Evolutionary conservation across 1,284 basidiomycete genomes (phyloP), one percentile per base, ranked within the genome.

Genomic region (Cystobasidium pallidum): DNA sequence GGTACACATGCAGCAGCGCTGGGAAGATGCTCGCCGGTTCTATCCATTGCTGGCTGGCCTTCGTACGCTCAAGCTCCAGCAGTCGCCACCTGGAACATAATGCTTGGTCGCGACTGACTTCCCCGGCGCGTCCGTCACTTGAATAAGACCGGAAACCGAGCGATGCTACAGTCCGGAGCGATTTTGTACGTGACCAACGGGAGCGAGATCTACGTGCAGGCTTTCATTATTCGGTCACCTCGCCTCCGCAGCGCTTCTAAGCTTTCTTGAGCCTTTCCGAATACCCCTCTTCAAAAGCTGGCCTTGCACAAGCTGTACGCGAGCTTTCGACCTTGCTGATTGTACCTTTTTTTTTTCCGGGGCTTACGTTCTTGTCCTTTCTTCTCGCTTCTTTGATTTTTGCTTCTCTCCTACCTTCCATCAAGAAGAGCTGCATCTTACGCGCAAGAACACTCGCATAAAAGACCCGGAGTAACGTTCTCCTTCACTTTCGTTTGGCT

Each of bases 401-500:
- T 49, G 47, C 36, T 54, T 39, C 52, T 32, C 49, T 39, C 7
- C 47, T 28, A 32, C 19, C 47, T 19, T 28, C 64, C 52, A 41
- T 52, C 47, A 43, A 32, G 36, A 51, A 26, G 15, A 28, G 17
- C 39, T 63, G 26, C 15, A 26, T 52, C 26, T 52, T 51, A 39
- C 28, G 8, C 21, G 21, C 19, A 63, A 30, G 47, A 54, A 15
- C 64, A 66, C 11, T 21, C 26, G 15, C 39, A 28, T 36, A 3
- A 21, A 21, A 26, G 28, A 61, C 24, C 58, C 10, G 58, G 58
- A 61, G 58, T 28, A 41, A 26, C 36, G n/a, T 43, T 61, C 62
- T 65, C 62, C 43, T 65, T 28, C 62, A 49, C 62, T 49, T 65
- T 65, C 62, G 19, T 52, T 65, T 39, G 24, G n/a, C 26, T 47